Base-by-base conservation (phyloP, 495 filamentous ascomycete genomes). In the Penicillium riverlandense region DNA sequence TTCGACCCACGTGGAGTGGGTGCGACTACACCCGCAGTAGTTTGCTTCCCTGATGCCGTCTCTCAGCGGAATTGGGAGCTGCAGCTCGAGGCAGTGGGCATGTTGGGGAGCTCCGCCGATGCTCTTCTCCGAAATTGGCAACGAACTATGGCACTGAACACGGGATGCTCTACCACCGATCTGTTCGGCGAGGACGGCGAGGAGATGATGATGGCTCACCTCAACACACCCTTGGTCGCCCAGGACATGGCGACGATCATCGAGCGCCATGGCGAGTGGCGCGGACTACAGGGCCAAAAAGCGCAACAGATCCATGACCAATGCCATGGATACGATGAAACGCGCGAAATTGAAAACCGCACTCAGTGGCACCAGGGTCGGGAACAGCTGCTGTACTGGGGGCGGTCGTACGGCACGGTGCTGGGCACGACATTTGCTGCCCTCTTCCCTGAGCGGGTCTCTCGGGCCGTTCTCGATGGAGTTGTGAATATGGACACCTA, bases 341-440 rank as follows among this genome's bases (percentile, higher is more conserved):
- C 61, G 45, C 59, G 50, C 27, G 32, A 43, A 1, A 54, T 70
- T 16, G n/a, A 50, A 10, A 13, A 39, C 11, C 57, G 59, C 16
- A 69, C 63, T 5, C 39, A 37, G 36, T 68, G 67, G 61, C 48
- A 53, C 6, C 53, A 38, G 0, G 74, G 69, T 34, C 36, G 53
- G 27, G 68, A 74, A 51, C 74, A 70, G 37, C 60, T 85, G 13
- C 67, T 77, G 6, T 84, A 78, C 38, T 83, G 83, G 67, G 76
- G 84, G 8, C 74, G 84, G 11, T 82, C 77, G n/a, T 86, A 86
- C 50, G 84, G 83, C 4, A 83, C 81, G 1, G 60, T 81, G 5
- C 74, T 86, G 4, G 83, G 82, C 0, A 66, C 78, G 1, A 76
- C 70, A 2, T 77, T 78, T 47, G 72, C 74, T 2, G 65, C 73